Conservation (phyloP, 2,329 filamentous ascomycete species). For the Ciborinia camelliae region DNA sequence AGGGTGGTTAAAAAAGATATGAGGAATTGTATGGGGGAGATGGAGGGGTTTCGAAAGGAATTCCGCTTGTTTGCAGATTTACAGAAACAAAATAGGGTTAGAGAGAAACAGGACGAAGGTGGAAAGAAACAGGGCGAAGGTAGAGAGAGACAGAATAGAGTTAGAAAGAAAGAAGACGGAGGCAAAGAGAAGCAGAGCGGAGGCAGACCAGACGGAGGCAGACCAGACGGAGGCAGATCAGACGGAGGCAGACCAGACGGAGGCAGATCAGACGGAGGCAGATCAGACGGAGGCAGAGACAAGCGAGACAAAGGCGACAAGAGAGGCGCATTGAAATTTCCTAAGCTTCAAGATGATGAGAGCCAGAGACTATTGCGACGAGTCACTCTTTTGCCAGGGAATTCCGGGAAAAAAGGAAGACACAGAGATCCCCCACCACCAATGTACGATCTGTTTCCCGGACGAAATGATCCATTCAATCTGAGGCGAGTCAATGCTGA, state of each 20-base stretch:
- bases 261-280: no score
- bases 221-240: no score
- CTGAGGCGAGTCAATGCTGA: not conserved
- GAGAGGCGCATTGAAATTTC: not conserved
- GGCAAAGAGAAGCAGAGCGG: not conserved
- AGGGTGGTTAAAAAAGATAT: not conserved
- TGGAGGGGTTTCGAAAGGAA: not conserved
- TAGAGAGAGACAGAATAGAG: not conserved
- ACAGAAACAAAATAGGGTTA: not conserved
- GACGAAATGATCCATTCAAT: not conserved
- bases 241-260: not conserved
- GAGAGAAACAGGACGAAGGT: not conserved
- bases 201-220: no score
- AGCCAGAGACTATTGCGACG: not conserved
- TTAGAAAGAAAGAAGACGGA: no score
- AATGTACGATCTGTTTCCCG: not conserved
- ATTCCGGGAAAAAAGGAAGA: not conserved
- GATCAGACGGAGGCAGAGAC: not conserved
- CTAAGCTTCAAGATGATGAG: not conserved
- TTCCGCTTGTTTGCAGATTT: not conserved
- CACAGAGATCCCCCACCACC: not conserved
- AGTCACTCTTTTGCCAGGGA: not conserved
- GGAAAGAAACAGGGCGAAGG: not conserved
- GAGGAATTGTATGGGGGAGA: not conserved
- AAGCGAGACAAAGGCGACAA: not conserved